Conservation (phyloP, 345 rosid species). For the Luvunga scandens region DNA sequence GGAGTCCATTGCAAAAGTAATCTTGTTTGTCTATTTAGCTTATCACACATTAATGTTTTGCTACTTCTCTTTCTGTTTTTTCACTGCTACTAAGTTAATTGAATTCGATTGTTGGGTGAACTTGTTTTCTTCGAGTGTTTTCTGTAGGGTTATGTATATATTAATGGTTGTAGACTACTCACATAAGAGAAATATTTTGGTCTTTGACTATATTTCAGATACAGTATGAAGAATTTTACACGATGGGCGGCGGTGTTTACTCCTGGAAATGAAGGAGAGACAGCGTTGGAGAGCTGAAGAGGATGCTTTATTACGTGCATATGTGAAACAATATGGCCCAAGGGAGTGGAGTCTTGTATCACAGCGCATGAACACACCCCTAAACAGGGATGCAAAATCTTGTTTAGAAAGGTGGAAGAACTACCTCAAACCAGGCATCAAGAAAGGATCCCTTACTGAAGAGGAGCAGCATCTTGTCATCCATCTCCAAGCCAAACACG, state of each 20-base stretch:
- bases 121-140: background rate
- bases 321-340: conserved; percentile 92
- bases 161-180: background rate
- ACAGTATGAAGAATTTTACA: conserved; percentile 49
- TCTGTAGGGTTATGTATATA: background rate
- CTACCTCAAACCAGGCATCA: conserved; percentile 96
- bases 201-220: conserved; percentile 27
- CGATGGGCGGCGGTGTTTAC: conserved; percentile 61
- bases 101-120: too few species aligned
- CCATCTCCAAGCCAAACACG: conserved; percentile 87
- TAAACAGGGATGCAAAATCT: conserved; percentile 91
- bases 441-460: conserved; percentile 89
- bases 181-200: background rate
- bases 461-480: conserved; percentile 94
- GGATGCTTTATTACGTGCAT: conserved; percentile 79
- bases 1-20: background rate
- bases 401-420: conserved; percentile 97
- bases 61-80: background rate
- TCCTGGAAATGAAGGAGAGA: conserved; percentile 95
- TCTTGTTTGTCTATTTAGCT: background rate
- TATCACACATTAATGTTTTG: background rate
- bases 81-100: background rate
- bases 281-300: conserved; percentile 99
- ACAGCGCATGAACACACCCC: conserved; percentile 80
- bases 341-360: conserved; percentile 96